A percentile compares a stretch with the other conserved stretches of the same genome.
Conservation (phyloP, 352 stramenopile genomes). For the Pythium vanterpoolii region DNA sequence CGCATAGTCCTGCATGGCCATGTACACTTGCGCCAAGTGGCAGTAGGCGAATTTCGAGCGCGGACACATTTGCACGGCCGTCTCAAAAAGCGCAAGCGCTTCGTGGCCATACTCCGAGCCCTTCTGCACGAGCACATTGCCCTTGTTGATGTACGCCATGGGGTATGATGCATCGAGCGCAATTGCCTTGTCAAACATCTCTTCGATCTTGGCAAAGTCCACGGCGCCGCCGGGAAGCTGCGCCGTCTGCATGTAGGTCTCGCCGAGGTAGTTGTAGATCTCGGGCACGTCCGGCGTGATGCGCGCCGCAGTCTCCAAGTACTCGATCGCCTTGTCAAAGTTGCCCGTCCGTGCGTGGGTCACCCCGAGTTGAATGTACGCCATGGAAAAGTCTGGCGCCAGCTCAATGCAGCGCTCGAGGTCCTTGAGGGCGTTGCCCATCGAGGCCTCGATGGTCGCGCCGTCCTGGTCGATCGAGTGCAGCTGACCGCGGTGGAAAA, state of each 20-base stretch:
- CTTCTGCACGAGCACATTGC: constrained; percentile 76
- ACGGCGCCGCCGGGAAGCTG: constrained; percentile 46
- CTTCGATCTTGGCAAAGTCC: constrained; percentile 54
- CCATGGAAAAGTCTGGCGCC: constrained; percentile 74
- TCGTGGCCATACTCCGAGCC: constrained; percentile 65
- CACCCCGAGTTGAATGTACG: constrained; percentile 80
- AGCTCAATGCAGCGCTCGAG: constrained; percentile 71
- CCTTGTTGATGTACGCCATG: constrained; percentile 87
- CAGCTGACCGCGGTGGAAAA: constrained; percentile 80
- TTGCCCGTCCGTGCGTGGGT: constrained; percentile 69
- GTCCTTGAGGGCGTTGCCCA: constrained; percentile 55
- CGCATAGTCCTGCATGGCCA: constrained; percentile 82
- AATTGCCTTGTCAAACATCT: constrained; percentile 83
- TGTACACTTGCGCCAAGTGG: constrained; percentile 81
- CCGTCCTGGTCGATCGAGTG: constrained; percentile 74
- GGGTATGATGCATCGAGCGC: constrained; percentile 76
- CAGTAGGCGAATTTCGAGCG: constrained; percentile 84
- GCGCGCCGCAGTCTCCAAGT: constrained; percentile 51
- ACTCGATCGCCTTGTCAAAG: constrained; percentile 69
- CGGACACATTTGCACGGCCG: constrained; percentile 70
- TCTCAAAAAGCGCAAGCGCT: constrained; percentile 72
- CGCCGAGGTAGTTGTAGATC: constrained; percentile 86
- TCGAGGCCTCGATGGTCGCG: constrained; percentile 45
- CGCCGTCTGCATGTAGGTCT: constrained; percentile 86
- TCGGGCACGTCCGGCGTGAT: constrained; percentile 75